Conservation (phyloP, 2,329 filamentous ascomycete species). For the Botryotinia narcissicola region DNA sequence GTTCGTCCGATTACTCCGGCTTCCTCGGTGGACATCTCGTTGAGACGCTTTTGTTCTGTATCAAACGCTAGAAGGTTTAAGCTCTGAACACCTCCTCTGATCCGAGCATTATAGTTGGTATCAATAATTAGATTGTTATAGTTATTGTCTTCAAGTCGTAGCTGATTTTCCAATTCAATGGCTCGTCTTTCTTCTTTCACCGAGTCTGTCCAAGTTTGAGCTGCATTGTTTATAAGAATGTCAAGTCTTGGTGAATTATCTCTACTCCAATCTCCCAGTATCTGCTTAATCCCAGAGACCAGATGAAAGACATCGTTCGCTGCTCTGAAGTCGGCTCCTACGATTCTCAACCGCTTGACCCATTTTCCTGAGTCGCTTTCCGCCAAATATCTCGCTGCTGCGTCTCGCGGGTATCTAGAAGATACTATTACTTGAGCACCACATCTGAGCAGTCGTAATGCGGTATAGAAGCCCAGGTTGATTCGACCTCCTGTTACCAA, state of each 20-base stretch:
- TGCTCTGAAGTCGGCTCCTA: slow-evolving; percentile 17
- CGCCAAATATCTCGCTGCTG: slow-evolving; percentile 20
- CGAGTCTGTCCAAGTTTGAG: slow-evolving; percentile 27
- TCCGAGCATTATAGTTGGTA: slow-evolving; percentile 3
- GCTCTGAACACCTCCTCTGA: slow-evolving; percentile 6
- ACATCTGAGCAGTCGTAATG: slow-evolving; percentile 23
- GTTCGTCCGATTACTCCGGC: not conserved
- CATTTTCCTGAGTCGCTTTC: slow-evolving; percentile 21
- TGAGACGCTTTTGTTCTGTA: slow-evolving; percentile 7
- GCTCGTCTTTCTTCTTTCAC: slow-evolving; percentile 21
- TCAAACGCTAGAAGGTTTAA: slow-evolving; percentile 7
- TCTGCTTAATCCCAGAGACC: not conserved
- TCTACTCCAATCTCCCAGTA: not conserved
- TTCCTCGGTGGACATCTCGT: not conserved
- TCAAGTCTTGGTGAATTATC: slow-evolving; percentile 18
- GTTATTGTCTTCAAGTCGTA: not conserved
- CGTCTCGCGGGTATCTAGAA: slow-evolving; percentile 25
- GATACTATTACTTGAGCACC: slow-evolving; percentile 27
- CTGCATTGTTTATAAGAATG: slow-evolving; percentile 28
- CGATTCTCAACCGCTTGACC: slow-evolving; percentile 19
- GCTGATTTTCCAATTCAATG: slow-evolving; percentile 18
- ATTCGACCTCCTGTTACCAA: slow-evolving; percentile 26
- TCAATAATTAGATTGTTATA: not conserved
- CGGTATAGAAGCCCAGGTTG: slow-evolving; percentile 26
- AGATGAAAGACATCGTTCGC: slow-evolving; percentile 12